Evolutionary conservation across 306 rosid genomes (phyloP), one percentile per base, ranked within the genome.

Genomic region (Argentina anserina): DNA sequence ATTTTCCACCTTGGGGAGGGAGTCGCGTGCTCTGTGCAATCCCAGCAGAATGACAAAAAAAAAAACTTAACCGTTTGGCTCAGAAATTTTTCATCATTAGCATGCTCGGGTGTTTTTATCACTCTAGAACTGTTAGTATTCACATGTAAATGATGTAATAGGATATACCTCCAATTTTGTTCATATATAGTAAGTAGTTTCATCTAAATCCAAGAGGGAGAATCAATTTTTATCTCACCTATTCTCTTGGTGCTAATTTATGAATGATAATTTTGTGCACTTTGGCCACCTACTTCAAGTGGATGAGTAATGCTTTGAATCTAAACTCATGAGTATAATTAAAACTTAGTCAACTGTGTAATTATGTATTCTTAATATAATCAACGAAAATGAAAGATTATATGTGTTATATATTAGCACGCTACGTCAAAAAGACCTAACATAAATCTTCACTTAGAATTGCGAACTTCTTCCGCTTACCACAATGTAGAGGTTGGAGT

Each of bases 1-100:
- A 58, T 59, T 59, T 56, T 29, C 65, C 39, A 29, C 39, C 40
- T 29, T 7, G 7, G 40, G 23, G 65, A 31, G 21, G n/a, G 40
- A 29, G 65, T 59, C 11, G 65, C 65, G 23, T 59, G 65, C 65
- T 59, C 65, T 59, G 40, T 59, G 65, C 21, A 31, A 59, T 14
- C 23, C 63, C 18, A 56, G 63, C 63, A 56, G 65, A 59, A 0
- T 42, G 21, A 59, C n/a, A 9, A 29, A 15, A 50, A 33, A 20
- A 15, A 59, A 14, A n/a, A n/a, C n/a, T 59, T 5, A 14, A 31
- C 41, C 65, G 23, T 60, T 60, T 60, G 31, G 65, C 23, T 31
- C 41, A 28, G 25, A 60, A 31, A 7, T 14, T 31, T 60, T 60
- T 33, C 41, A 31, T 60, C 64, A 31, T 13, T 14, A 31, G 23